Base-by-base conservation (phyloP, 208 protist genomes). In the Borovskyia barvae region DNA sequence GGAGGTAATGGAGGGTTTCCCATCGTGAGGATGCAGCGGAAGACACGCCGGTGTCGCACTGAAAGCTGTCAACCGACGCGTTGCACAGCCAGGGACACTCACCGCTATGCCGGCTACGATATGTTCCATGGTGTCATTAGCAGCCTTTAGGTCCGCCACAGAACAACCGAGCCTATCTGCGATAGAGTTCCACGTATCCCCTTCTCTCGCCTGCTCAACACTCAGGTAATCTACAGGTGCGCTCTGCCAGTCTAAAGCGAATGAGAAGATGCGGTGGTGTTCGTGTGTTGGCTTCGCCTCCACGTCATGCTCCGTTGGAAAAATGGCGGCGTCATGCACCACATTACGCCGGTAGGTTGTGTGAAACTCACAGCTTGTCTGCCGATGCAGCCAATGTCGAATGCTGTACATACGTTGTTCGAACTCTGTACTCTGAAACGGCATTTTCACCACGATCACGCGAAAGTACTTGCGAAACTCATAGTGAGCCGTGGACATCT, bases 401-500 rank as follows among this genome's bases (percentile, higher is more conserved):
- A 93, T 90, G 53, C 79, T 77, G 57, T 95, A 92, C 55, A 95
- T 80, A 22, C 90, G 83, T 69, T 93, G 82, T 66, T 95, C 90
- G 66, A 95, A 91, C 68, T 93, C 83, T 11, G 84, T 91, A 52
- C 86, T 92, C 47, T 91, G 84, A 54, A 95, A 95, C 4, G 90
- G 90, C 59, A 95, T 54, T 53, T 92, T 93, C 15, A 92, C 75
- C 11, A 93, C 76, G 32, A 95, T 79, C 6, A 89, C 77, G 35
- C 86, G 86, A 61, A 93, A 95, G 59, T 82, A 90, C 71, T 92
- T 92, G 53, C 90, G 71, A 58, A 93, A 95, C 59, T 95, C 86
- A 70, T 92, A 93, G 62, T 93, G 82, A 17, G 83, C 71, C n/a
- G 90, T 93, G 1, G 86, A 92, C 85, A 92, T 93, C 47, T 95